Conservation (phyloP, 139 green algal species). For the Pseudopediastrum boryanum region DNA sequence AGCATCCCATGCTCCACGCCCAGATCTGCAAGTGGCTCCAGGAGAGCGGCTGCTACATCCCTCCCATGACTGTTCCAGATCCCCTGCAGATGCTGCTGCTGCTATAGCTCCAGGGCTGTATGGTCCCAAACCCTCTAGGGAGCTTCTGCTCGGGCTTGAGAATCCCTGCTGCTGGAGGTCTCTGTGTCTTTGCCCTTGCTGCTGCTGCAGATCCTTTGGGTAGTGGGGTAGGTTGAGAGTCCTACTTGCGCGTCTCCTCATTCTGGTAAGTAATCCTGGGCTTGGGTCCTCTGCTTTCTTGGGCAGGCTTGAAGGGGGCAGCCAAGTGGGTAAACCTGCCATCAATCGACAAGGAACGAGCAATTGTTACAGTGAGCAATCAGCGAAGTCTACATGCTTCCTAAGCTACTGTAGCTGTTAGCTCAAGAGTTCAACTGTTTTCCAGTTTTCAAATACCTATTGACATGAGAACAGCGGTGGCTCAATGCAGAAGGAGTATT, state of each 20-base stretch:
- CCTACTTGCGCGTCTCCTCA: too few species aligned
- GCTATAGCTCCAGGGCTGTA: neutral
- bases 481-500: neutral
- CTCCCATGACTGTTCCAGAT: neutral
- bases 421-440: neutral
- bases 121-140: neutral
- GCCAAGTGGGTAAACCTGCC: constrained; percentile 1
- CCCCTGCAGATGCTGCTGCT: constrained; percentile 14
- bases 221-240: too few species aligned
- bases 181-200: neutral
- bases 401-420: neutral
- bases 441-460: neutral
- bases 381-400: neutral
- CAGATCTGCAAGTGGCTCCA: neutral
- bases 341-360: neutral
- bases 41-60: neutral
- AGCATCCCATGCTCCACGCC: neutral
- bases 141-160: neutral
- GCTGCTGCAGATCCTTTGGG: neutral
- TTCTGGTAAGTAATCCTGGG: neutral
- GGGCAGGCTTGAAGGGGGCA: neutral
- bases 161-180: constrained; percentile 7
- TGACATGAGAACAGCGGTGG: neutral
- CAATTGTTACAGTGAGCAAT: neutral
- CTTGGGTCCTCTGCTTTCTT: neutral